Evolutionary conservation across 495 filamentous ascomycete species (phyloP).

Genomic region (Poronia punctata): DNA sequence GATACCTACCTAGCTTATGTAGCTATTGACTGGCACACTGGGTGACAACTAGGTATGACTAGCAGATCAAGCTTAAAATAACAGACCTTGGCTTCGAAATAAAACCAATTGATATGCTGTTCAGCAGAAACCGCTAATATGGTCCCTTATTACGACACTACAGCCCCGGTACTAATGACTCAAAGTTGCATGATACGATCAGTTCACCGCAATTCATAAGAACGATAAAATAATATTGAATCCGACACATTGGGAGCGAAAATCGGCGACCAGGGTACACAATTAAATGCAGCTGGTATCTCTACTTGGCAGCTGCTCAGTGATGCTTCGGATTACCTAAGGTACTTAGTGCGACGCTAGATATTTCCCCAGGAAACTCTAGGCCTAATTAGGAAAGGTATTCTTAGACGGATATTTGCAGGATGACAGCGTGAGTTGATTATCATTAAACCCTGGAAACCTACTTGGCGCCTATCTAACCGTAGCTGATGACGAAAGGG

Average conservation of each 20-base stretch:
- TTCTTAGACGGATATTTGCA: too few species aligned
- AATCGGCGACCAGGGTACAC: constrained; percentile 1
- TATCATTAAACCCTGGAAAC: too few species aligned
- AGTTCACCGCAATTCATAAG: background rate
- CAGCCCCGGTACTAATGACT: background rate
- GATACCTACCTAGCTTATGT: too few species aligned
- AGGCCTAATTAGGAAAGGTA: background rate
- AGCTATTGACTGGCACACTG: too few species aligned
- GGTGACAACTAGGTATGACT: too few species aligned
- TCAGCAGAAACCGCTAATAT: background rate
- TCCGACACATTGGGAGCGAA: background rate
- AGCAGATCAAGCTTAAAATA: too few species aligned
- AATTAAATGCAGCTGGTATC: background rate
- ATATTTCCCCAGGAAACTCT: constrained; percentile 3
- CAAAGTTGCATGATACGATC: background rate
- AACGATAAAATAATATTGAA: too few species aligned
- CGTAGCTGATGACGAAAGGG: too few species aligned
- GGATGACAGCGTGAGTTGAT: too few species aligned
- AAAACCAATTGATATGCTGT: background rate
- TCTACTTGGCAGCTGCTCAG: background rate
- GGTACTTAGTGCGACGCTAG: constrained; percentile 1
- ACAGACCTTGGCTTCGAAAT: too few species aligned
- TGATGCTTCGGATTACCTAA: too few species aligned
- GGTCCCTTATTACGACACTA: background rate
- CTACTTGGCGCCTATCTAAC: too few species aligned